Evolutionary conservation across 768 basidiomycete genomes (phyloP).

Genomic region (Mycena vulgaris): DNA sequence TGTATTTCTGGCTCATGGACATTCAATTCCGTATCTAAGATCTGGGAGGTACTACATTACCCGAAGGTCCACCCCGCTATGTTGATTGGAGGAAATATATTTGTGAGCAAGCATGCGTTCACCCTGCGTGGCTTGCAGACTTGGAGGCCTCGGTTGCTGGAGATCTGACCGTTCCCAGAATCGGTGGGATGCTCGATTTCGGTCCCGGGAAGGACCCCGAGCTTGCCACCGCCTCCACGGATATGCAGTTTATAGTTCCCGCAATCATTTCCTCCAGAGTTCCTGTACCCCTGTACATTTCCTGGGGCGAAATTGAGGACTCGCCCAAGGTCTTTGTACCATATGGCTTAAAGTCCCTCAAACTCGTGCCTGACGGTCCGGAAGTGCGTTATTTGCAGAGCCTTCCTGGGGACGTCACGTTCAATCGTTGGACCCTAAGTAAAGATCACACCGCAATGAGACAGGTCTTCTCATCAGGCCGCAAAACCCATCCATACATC

Average conservation of each 20-base stretch:
- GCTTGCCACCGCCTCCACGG: not conserved
- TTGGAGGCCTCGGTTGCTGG: conserved; percentile 7
- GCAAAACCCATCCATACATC: too few relatives aligned
- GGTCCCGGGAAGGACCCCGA: not conserved
- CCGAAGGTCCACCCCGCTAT: not conserved
- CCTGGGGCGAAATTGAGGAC: not conserved
- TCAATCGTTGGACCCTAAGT: not conserved
- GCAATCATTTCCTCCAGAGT: not conserved
- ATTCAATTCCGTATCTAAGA: not conserved
- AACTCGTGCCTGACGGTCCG: not conserved
- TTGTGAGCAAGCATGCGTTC: not conserved
- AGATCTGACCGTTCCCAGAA: conserved; percentile 2
- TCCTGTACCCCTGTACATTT: not conserved
- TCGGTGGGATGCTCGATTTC: conserved; percentile 23
- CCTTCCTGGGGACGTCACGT: not conserved
- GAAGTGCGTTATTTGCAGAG: not conserved
- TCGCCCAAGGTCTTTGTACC: not conserved
- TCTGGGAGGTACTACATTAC: not conserved
- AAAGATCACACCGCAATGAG: not conserved
- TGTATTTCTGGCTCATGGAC: conserved; percentile 1
- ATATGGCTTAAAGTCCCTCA: not conserved
- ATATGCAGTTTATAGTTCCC: not conserved
- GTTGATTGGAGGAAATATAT: not conserved
- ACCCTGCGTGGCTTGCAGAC: not conserved
- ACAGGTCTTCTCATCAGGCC: not conserved